Percentiles rank a stretch among this genome's conserved stretches.
These are phyloP conservation scores for Oryza glumipatula DNA, from an alignment of 176 grass and related monocot genomes.

Conservation along the genomic window DNA sequence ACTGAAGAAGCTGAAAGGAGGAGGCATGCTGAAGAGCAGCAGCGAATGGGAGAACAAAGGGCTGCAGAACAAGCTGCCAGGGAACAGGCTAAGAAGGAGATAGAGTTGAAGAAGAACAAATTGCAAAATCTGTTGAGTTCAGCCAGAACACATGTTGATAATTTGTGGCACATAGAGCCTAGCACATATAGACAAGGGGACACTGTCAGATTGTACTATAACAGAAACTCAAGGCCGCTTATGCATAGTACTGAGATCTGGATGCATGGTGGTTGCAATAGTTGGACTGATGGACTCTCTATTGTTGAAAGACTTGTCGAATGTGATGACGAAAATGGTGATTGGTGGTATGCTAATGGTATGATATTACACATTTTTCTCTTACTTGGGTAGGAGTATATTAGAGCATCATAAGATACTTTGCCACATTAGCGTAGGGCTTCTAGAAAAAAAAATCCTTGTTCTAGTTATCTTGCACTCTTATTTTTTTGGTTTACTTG, in stretches of 20 bases:
- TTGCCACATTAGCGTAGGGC: background rate
- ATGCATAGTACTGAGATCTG: slow-evolving; percentile 69
- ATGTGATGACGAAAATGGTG: slow-evolving; percentile 51
- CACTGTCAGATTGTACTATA: slow-evolving; percentile 70
- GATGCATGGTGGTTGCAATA: slow-evolving; percentile 91
- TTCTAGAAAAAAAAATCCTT: background rate
- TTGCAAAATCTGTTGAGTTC: slow-evolving; percentile 42
- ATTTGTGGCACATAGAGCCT: slow-evolving; percentile 79
- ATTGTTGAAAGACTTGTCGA: slow-evolving; percentile 59
- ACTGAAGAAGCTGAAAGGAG: slow-evolving; percentile 77
- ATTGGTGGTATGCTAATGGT: slow-evolving; percentile 90
- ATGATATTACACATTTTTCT: slow-evolving; percentile 32
- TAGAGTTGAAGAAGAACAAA: slow-evolving; percentile 58
- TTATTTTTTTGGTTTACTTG: slow-evolving; percentile 12
- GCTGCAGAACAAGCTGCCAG: slow-evolving; percentile 52
- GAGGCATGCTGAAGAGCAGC: slow-evolving; percentile 53
- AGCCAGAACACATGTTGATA: slow-evolving; percentile 44
- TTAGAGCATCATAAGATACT: slow-evolving; percentile 15
- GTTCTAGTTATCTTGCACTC: slow-evolving; percentile 11
- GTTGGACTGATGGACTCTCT: slow-evolving; percentile 81
- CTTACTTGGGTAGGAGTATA: slow-evolving; percentile 21
- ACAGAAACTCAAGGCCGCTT: slow-evolving; percentile 55
- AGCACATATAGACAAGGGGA: slow-evolving; percentile 45
- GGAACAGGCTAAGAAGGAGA: slow-evolving; percentile 67
- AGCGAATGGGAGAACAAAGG: slow-evolving; percentile 57